Conservation (phyloP, 108 stramenopile genomes). For the Asterionellopsis glacialis region DNA sequence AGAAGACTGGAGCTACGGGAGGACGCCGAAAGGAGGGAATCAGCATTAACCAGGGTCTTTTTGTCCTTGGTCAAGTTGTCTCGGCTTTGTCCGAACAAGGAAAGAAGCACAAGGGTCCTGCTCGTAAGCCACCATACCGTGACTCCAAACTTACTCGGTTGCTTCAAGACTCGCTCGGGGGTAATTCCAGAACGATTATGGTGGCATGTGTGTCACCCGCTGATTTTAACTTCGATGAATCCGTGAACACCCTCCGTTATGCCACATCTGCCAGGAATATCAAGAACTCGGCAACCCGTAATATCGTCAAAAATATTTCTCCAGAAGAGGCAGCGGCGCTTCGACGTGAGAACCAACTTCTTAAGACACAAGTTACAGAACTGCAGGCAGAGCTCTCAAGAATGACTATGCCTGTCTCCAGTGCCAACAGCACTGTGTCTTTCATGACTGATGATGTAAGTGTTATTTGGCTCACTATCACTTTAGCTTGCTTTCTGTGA, state of each 20-base stretch:
- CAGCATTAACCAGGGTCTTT: slow-evolving; percentile 89
- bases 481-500: too few relatives aligned
- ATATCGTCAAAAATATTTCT: slow-evolving; percentile 58
- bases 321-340: slow-evolving; percentile 64
- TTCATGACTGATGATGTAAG: too few relatives aligned
- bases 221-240: slow-evolving; percentile 93
- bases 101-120: slow-evolving; percentile 51
- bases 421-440: too few relatives aligned
- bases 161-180: slow-evolving; percentile 88
- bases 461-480: too few relatives aligned
- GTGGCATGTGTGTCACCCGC: slow-evolving; percentile 91
- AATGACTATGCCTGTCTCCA: too few relatives aligned
- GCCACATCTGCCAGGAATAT: slow-evolving; percentile 93
- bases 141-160: slow-evolving; percentile 92
- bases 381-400: slow-evolving; percentile 18
- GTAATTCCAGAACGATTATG: slow-evolving; percentile 92
- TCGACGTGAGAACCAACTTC: slow-evolving; percentile 64
- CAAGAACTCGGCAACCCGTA: slow-evolving; percentile 85
- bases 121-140: slow-evolving; percentile 73
- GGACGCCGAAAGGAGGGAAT: slow-evolving; percentile 88
- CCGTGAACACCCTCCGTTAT: slow-evolving; percentile 90
- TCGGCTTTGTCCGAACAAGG: slow-evolving; percentile 85
- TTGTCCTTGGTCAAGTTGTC: slow-evolving; percentile 89
- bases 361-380: slow-evolving; percentile 53
- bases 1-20: slow-evolving; percentile 96